Evolutionary conservation across 1,284 basidiomycete species (phyloP).

Genomic region (Sporisorium exsertum): DNA sequence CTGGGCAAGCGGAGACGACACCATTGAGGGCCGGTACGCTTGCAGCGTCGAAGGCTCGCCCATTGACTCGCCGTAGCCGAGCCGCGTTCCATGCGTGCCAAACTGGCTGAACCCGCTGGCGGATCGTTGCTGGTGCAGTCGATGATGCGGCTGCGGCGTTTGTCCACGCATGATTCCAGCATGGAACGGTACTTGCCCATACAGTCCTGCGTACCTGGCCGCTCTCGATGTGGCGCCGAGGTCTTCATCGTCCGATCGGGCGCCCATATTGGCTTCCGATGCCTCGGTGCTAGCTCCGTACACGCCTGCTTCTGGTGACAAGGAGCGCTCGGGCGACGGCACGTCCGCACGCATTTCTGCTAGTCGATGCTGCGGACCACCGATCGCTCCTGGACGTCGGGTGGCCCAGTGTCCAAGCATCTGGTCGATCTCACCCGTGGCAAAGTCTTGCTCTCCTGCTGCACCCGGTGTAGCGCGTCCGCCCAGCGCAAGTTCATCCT

Average conservation of each 20-base stretch:
- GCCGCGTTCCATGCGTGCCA: conserved; percentile 20
- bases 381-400: conserved; percentile 25
- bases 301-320: conserved; percentile 33
- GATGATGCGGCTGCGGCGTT: conserved; percentile 47
- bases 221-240: conserved; percentile 71
- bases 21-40: conserved; percentile 34
- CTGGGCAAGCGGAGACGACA: conserved; percentile 44
- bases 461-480: conserved; percentile 51
- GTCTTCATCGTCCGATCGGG: conserved; percentile 48
- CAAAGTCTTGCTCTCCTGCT: conserved; percentile 54
- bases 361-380: conserved; percentile 35
- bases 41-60: conserved; percentile 46
- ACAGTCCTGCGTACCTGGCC: conserved; percentile 81
- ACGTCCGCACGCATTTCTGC: conserved; percentile 39
- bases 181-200: conserved; percentile 24
- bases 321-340: conserved; percentile 36
- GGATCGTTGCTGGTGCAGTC: conserved; percentile 46
- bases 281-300: conserved; percentile 12
- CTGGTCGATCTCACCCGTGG: conserved; percentile 60
- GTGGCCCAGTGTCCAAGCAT: conserved; percentile 57
- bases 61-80: conserved; percentile 40
- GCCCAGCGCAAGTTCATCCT: conserved; percentile 51
- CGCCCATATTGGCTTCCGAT: conserved; percentile 29
- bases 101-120: conserved; percentile 42
- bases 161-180: conserved; percentile 29